Conservation (phyloP, 2,329 filamentous ascomycete genomes). For the Trichoderma gracile region DNA sequence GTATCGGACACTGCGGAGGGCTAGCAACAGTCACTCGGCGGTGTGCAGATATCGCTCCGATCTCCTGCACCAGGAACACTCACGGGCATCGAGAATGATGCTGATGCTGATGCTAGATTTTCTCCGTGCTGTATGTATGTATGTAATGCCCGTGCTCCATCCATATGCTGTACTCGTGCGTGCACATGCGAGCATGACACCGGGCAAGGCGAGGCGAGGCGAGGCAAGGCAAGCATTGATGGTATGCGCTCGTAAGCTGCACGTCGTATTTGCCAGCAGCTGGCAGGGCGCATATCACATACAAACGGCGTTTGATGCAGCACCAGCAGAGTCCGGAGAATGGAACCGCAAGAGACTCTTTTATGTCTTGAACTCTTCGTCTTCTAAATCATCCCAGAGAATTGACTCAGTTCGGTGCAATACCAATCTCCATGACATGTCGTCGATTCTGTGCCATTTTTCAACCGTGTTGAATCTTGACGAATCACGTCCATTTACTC, state of each 20-base stretch:
- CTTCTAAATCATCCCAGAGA: background rate
- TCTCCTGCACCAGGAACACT: no score
- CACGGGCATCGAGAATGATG: background rate
- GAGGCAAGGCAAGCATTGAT: background rate
- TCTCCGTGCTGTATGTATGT: background rate
- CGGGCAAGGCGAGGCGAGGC: background rate
- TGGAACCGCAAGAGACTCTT: background rate
- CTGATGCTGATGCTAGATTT: background rate
- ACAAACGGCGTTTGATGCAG: background rate
- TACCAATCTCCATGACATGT: background rate
- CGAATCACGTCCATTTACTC: background rate
- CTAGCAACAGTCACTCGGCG: background rate
- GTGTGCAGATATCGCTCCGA: background rate
- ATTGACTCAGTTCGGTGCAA: background rate
- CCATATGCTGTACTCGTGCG: background rate
- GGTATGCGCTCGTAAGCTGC: slow-evolving; percentile 17
- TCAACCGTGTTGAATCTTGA: background rate
- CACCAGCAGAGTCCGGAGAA: background rate
- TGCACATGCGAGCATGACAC: background rate
- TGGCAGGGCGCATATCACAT: background rate
- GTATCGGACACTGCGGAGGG: background rate
- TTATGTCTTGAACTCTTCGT: no score
- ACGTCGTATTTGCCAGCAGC: slow-evolving; percentile 20
- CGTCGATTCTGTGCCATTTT: background rate
- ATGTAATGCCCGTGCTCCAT: background rate